Percentiles rank a stretch among this genome's conserved stretches.
phyloP scores from a whole-genome alignment of 192 early-diverging fungal species.

The Chytriomyces confervae region DNA sequence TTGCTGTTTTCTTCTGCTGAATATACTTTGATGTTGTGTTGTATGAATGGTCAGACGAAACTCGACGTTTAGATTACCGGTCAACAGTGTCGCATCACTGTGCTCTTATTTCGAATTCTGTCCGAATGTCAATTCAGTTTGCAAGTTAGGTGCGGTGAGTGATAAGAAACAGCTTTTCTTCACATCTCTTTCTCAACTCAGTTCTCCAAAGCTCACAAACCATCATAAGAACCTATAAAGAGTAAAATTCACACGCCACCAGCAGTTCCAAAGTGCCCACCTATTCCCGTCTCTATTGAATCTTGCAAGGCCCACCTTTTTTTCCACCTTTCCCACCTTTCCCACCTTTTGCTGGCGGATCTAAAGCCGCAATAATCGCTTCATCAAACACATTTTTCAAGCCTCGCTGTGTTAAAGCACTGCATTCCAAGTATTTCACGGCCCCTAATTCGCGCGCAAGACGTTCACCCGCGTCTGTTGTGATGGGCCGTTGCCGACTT shows the following conservation, averaged over 20 bases:
- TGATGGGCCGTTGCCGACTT: slow-evolving; percentile 84
- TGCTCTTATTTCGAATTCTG: too few relatives aligned
- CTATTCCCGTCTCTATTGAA: background rate
- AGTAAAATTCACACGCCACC: too few relatives aligned
- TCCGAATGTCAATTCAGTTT: too few relatives aligned
- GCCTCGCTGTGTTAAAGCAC: slow-evolving; percentile 88
- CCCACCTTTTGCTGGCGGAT: slow-evolving; percentile 65
- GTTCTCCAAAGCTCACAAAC: too few relatives aligned
- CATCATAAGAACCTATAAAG: too few relatives aligned
- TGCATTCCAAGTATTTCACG: slow-evolving; percentile 94
- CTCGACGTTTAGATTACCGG: background rate
- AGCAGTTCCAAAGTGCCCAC: too few relatives aligned
- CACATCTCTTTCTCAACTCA: too few relatives aligned
- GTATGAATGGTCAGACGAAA: background rate
- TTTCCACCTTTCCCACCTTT: slow-evolving; percentile 5
- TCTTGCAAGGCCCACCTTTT: slow-evolving; percentile 16
- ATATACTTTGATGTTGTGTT: background rate
- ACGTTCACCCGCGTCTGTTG: slow-evolving; percentile 77
- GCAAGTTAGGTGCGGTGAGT: too few relatives aligned
- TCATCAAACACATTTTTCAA: slow-evolving; percentile 98
- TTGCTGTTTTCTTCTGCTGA: background rate
- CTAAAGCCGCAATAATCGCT: slow-evolving; percentile 94
- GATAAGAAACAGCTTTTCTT: too few relatives aligned
- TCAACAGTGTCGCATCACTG: too few relatives aligned
- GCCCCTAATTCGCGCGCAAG: slow-evolving; percentile 83